Evolutionary conservation across 148 eudicot species (phyloP).

Genomic region (Diospyros lotus): DNA sequence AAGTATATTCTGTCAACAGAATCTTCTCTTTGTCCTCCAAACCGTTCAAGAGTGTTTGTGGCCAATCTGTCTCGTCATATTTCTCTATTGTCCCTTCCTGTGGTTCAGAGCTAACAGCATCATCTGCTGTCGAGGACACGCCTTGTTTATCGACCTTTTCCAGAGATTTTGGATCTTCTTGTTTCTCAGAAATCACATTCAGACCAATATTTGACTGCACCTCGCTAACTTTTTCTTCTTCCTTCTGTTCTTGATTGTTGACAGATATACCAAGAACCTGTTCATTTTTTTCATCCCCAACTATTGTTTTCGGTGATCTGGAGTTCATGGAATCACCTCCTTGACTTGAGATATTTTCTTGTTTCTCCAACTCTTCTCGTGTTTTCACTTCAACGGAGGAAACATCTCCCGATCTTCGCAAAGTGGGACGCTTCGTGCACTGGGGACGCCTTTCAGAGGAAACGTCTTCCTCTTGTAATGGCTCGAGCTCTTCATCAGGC

Average conservation of each 20-base stretch:
- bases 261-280: slow-evolving; percentile 1
- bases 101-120: not conserved
- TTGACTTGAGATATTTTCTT: not conserved
- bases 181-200: slow-evolving; percentile 2
- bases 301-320: not conserved
- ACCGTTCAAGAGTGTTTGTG: slow-evolving; percentile 54
- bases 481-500: slow-evolving; percentile 47
- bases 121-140: not conserved
- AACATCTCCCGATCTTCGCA: not conserved
- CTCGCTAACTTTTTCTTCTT: not conserved
- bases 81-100: slow-evolving; percentile 18
- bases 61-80: slow-evolving; percentile 59
- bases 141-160: not conserved
- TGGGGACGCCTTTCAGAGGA: not conserved
- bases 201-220: not conserved
- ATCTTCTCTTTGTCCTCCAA: slow-evolving; percentile 69
- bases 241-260: slow-evolving; percentile 4
- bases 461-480: slow-evolving; percentile 1
- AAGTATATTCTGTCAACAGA: slow-evolving; percentile 63
- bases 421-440: too few species aligned
- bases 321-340: not conserved
- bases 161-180: not conserved
- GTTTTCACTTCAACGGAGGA: not conserved
- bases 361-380: slow-evolving; percentile 14
- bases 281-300: slow-evolving; percentile 4